Conservation (phyloP, 2,329 filamentous ascomycete species). For the Colletotrichum lentis region DNA sequence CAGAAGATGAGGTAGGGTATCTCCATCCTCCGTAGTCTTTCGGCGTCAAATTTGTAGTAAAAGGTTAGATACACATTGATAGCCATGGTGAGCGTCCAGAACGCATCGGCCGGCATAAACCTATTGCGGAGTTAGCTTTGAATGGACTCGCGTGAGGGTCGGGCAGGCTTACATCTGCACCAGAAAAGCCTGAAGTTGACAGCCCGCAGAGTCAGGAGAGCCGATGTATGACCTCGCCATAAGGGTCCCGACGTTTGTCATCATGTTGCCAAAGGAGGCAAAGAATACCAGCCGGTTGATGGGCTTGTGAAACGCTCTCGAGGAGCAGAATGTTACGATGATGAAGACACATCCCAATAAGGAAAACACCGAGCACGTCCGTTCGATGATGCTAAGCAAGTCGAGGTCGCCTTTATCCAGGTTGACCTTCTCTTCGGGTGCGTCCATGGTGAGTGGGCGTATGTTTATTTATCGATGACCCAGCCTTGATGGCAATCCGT, state of each 20-base stretch:
- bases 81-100: constrained; percentile 84
- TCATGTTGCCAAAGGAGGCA: constrained; percentile 81
- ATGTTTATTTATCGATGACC: background rate
- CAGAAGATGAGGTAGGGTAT: constrained; percentile 73
- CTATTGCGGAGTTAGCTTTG: constrained; percentile 52
- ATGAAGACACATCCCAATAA: constrained; percentile 76
- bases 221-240: constrained; percentile 71
- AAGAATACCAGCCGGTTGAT: constrained; percentile 88
- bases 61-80: constrained; percentile 85
- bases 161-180: constrained; percentile 78
- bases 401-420: constrained; percentile 52
- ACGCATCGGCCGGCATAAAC: constrained; percentile 79
- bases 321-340: constrained; percentile 73
- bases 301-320: constrained; percentile 79
- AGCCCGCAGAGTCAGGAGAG: constrained; percentile 58
- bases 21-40: constrained; percentile 72
- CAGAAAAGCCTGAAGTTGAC: constrained; percentile 79
- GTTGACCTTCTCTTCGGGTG: constrained; percentile 9
- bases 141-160: background rate
- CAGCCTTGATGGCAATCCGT: background rate
- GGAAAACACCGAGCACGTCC: constrained; percentile 74
- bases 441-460: constrained; percentile 6
- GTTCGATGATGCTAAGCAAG: constrained; percentile 69
- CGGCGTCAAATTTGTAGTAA: constrained; percentile 74
- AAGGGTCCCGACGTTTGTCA: constrained; percentile 78